A percentile compares a stretch with the other conserved stretches of the same genome.
These are phyloP conservation scores for Fusarium sp. DNA, from an alignment of 2,329 filamentous ascomycete genomes.

Conservation along the genomic window DNA sequence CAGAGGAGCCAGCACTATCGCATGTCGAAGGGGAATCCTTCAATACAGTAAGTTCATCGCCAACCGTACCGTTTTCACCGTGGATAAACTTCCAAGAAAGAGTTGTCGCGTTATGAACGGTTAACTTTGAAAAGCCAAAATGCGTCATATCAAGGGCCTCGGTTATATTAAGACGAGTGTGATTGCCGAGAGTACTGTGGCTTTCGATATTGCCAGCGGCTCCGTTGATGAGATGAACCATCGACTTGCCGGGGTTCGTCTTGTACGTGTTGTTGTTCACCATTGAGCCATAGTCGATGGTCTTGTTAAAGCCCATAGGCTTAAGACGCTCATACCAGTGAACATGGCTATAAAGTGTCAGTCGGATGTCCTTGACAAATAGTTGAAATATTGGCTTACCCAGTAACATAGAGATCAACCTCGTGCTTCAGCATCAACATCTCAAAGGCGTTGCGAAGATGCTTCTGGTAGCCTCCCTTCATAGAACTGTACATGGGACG, in stretches of 20 bases:
- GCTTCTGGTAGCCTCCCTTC: neutral
- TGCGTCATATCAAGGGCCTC: neutral
- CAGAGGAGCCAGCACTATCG: accelerated
- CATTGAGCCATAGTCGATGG: neutral
- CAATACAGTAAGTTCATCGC: neutral
- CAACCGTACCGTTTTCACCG: neutral
- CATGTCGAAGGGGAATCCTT: neutral
- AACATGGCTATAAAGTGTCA: neutral
- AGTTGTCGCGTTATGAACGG: neutral
- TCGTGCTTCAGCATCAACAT: neutral
- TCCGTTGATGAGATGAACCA: neutral
- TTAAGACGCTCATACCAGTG: slow-evolving; percentile 10
- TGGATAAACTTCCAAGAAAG: neutral
- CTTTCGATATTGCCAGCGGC: slow-evolving; percentile 3
- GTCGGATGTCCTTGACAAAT: accelerated
- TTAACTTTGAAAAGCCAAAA: slow-evolving; percentile 9
- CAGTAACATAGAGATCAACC: neutral
- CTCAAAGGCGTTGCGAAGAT: neutral
- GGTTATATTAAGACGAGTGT: accelerated
- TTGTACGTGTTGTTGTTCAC: neutral
- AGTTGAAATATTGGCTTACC: neutral
- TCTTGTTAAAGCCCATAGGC: neutral
- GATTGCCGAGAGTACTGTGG: neutral
- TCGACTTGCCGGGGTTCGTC: neutral
- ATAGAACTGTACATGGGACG: slow-evolving; percentile 5